phyloP scores from a whole-genome alignment of 2,329 filamentous ascomycete genomes.

The Colletotrichum limetticola region DNA sequence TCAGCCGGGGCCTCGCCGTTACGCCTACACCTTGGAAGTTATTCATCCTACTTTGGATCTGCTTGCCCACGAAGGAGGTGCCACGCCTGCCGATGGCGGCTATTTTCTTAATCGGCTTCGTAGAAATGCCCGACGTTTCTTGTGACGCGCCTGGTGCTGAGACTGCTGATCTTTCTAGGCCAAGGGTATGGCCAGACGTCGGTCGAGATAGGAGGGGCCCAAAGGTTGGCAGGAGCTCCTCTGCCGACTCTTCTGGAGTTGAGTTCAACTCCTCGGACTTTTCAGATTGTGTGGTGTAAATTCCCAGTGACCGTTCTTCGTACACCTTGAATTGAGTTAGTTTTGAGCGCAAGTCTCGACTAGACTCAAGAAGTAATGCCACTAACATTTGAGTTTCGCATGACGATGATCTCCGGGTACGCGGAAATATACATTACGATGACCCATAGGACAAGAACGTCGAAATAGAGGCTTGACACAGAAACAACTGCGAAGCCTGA shows the following conservation, averaged over 20 bases:
- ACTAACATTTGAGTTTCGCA: slow-evolving; percentile 65
- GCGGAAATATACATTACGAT: slow-evolving; percentile 76
- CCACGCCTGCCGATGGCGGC: slow-evolving; percentile 39
- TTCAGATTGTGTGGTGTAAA: slow-evolving; percentile 56
- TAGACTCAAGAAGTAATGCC: not conserved
- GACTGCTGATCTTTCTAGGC: slow-evolving; percentile 36
- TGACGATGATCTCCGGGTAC: slow-evolving; percentile 71
- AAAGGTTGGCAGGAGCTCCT: slow-evolving; percentile 28
- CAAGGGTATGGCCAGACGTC: not conserved
- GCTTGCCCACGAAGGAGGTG: slow-evolving; percentile 62
- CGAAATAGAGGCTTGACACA: slow-evolving; percentile 66
- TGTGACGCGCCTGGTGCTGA: slow-evolving; percentile 36
- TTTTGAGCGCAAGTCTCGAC: not conserved
- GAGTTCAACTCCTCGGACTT: slow-evolving; percentile 39
- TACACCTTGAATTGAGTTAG: slow-evolving; percentile 65
- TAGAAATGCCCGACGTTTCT: slow-evolving; percentile 53
- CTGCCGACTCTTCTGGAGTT: slow-evolving; percentile 39
- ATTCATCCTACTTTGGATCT: slow-evolving; percentile 58
- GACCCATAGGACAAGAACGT: slow-evolving; percentile 68
- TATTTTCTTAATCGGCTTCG: slow-evolving; percentile 50
- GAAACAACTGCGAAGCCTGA: slow-evolving; percentile 74
- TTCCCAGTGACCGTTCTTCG: slow-evolving; percentile 74
- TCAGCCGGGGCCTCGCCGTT: slow-evolving; percentile 36
- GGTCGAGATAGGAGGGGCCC: slow-evolving; percentile 30
- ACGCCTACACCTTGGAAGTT: slow-evolving; percentile 58